Percentiles rank a stretch among this genome's conserved stretches.
Conservation (phyloP, 2,329 filamentous ascomycete genomes). For the Aureobasidium mangrovei region DNA sequence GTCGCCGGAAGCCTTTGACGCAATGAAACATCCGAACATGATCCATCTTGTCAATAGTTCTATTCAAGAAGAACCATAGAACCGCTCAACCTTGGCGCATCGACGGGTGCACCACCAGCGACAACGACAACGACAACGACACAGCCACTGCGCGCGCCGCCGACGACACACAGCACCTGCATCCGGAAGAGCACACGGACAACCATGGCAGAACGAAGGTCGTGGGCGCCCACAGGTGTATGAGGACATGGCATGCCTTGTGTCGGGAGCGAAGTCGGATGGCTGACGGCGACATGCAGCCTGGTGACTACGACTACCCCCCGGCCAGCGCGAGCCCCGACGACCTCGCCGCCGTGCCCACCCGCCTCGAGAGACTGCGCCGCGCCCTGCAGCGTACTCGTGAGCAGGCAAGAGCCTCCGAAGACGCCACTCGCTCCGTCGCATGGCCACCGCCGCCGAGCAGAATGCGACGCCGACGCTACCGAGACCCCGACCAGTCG, state of each 20-base stretch:
- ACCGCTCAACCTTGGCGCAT: too few relatives aligned
- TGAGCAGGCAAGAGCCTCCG: slow-evolving; percentile 23
- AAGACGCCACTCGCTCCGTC: slow-evolving; percentile 17
- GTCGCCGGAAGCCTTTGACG: too few relatives aligned
- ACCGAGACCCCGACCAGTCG: slow-evolving; percentile 9
- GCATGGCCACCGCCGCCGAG: slow-evolving; percentile 15
- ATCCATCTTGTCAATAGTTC: too few relatives aligned
- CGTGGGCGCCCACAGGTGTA: slow-evolving; percentile 15
- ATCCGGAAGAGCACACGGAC: neutral
- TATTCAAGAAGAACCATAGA: too few relatives aligned
- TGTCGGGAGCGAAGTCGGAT: neutral
- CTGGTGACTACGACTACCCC: slow-evolving; percentile 38
- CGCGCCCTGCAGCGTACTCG: slow-evolving; percentile 27
- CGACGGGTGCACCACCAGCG: too few relatives aligned
- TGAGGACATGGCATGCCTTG: neutral
- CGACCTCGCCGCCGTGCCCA: slow-evolving; percentile 12
- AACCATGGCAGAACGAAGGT: slow-evolving; percentile 17
- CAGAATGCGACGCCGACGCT: slow-evolving; percentile 9
- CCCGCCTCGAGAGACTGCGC: slow-evolving; percentile 27
- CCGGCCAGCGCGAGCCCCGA: slow-evolving; percentile 30
- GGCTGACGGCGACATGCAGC: slow-evolving; percentile 18
- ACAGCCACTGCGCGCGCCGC: too few relatives aligned
- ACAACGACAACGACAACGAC: neutral
- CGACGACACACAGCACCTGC: neutral
- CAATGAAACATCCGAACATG: too few relatives aligned